phyloP scores from a whole-genome alignment of 441 rosid species.

The Omphalea diandra region DNA sequence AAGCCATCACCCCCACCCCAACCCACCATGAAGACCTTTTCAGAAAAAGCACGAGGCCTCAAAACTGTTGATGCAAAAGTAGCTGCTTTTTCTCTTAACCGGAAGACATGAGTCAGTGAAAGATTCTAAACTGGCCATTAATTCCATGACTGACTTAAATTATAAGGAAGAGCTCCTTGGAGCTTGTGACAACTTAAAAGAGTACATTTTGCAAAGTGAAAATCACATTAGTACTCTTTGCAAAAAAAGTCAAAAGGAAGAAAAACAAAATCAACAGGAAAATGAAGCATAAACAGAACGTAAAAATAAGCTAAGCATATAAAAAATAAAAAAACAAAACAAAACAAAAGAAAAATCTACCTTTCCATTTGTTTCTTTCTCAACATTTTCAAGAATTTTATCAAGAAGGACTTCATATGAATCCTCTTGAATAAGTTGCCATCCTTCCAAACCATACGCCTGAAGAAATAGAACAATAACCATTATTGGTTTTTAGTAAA shows the following conservation, averaged over 20 bases:
- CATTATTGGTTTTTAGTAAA: background rate
- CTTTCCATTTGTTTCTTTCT: constrained; percentile 21
- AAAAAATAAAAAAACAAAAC: background rate
- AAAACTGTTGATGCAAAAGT: background rate
- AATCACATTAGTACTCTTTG: background rate
- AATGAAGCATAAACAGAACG: background rate
- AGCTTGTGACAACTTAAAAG: background rate
- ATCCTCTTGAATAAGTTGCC: constrained; percentile 45
- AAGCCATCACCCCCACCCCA: background rate
- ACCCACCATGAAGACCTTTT: background rate
- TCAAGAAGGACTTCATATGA: constrained; percentile 35
- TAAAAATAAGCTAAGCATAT: background rate
- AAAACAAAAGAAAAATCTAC: constrained; percentile 3
- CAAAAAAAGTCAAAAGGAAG: background rate
- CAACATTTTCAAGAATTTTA: constrained; percentile 33
- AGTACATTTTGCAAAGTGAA: background rate
- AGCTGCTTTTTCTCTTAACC: background rate
- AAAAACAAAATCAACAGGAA: background rate
- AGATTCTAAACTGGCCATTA: background rate
- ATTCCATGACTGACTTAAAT: background rate
- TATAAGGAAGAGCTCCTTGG: background rate
- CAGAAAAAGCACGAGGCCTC: background rate
- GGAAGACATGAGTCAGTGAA: background rate
- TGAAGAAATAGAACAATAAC: constrained; percentile 23
- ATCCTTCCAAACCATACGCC: constrained; percentile 46